These are phyloP conservation scores for Moesziomyces sp. DNA, from an alignment of 1,284 basidiomycete species.

Conservation along the genomic window DNA sequence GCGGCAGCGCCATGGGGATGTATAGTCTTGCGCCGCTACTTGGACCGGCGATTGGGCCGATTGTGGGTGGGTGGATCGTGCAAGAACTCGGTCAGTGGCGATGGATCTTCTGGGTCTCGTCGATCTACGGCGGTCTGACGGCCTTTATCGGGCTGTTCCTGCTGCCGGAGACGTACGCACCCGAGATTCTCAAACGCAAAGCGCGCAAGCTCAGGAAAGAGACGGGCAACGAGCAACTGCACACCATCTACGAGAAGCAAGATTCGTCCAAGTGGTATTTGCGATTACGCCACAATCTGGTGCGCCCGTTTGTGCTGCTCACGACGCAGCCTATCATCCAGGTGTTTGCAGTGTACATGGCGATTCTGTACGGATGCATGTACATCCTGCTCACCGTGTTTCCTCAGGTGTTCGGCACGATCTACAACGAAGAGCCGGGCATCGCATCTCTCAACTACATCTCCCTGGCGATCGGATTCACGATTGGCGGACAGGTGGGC, in stretches of 20 bases:
- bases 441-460: conserved; percentile 77
- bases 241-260: conserved; percentile 57
- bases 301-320: conserved; percentile 71
- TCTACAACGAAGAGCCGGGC: conserved; percentile 69
- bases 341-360: conserved; percentile 71
- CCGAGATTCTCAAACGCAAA: conserved; percentile 61
- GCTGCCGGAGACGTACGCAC: conserved; percentile 67
- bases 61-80: conserved; percentile 50
- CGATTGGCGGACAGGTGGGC: conserved; percentile 72
- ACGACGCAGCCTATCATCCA: conserved; percentile 71
- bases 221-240: conserved; percentile 59
- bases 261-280: conserved; percentile 62
- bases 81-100: conserved; percentile 46
- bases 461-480: conserved; percentile 70
- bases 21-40: conserved; percentile 73
- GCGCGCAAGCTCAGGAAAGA: conserved; percentile 70
- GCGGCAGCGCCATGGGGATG: conserved; percentile 77
- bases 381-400: conserved; percentile 77
- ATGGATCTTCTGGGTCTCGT: conserved; percentile 54
- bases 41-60: conserved; percentile 52
- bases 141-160: conserved; percentile 52
- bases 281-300: conserved; percentile 65
- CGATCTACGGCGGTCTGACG: conserved; percentile 48
- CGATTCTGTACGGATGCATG: conserved; percentile 63
- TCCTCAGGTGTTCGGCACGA: conserved; percentile 73